Evolutionary conservation across 768 basidiomycete genomes (phyloP).

Genomic region (Pleurotus cornucopiae): DNA sequence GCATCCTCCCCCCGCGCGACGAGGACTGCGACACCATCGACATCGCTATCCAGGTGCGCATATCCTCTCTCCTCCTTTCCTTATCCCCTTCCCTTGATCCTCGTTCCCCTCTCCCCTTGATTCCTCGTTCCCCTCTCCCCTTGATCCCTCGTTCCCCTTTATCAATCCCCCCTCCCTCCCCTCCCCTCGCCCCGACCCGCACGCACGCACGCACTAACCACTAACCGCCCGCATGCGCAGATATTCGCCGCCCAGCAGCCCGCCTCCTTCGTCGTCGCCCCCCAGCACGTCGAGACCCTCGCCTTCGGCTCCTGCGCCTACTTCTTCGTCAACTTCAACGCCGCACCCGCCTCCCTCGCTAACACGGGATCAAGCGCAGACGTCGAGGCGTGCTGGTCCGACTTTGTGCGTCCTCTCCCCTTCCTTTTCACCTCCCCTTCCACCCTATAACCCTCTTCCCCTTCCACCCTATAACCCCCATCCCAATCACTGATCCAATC

Average conservation of each 20-base stretch:
- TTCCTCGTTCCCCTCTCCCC: background rate
- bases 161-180: too few species aligned
- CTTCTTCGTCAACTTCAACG: slow-evolving; percentile 7
- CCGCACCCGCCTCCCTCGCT: too few species aligned
- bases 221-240: background rate
- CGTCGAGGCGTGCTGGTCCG: slow-evolving; percentile 1
- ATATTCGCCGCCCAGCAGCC: background rate
- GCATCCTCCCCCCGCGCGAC: slow-evolving; percentile 3
- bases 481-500: too few species aligned
- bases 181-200: too few species aligned
- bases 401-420: background rate
- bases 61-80: background rate
- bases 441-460: too few species aligned
- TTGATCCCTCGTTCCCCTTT: background rate
- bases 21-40: slow-evolving; percentile 8
- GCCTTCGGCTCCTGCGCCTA: slow-evolving; percentile 8
- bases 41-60: background rate
- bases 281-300: slow-evolving; percentile 6
- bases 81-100: background rate
- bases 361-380: background rate
- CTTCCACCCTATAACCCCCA: background rate
- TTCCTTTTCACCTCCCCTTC: too few species aligned
- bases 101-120: too few species aligned
- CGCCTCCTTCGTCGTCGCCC: slow-evolving; percentile 4
- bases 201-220: too few species aligned